A percentile compares a stretch with the other conserved stretches of the same genome.
Evolutionary conservation across 768 basidiomycete species (phyloP).

Genomic region (Leccinellum luteum): DNA sequence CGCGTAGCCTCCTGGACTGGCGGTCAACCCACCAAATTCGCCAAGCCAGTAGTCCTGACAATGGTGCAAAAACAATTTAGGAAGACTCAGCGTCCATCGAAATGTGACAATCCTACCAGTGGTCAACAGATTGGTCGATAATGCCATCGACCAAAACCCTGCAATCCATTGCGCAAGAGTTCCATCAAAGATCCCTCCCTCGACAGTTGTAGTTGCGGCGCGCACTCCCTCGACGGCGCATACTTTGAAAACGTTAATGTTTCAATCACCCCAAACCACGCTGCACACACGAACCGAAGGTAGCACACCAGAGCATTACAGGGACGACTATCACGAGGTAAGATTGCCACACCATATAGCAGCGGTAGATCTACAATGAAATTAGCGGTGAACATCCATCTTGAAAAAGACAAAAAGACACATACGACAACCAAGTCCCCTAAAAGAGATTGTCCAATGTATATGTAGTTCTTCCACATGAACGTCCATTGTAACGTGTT

Average conservation of each 20-base stretch:
- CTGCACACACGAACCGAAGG: slow-evolving; percentile 17
- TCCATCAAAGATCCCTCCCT: slow-evolving; percentile 25
- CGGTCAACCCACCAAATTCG: slow-evolving; percentile 32
- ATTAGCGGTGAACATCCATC: background rate
- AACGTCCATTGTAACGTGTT: slow-evolving; percentile 28
- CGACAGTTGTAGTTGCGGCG: slow-evolving; percentile 7
- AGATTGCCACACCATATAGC: slow-evolving; percentile 34
- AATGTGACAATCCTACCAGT: slow-evolving; percentile 23
- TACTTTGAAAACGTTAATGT: slow-evolving; percentile 4
- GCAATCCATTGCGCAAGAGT: slow-evolving; percentile 34
- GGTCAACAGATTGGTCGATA: slow-evolving; percentile 32
- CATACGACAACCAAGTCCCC: slow-evolving; percentile 32
- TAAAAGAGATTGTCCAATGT: slow-evolving; percentile 26
- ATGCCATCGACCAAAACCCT: slow-evolving; percentile 31
- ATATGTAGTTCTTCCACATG: slow-evolving; percentile 25
- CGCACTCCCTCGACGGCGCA: slow-evolving; percentile 21
- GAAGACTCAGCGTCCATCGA: background rate
- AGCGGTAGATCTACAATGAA: slow-evolving; percentile 22
- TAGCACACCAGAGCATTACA: slow-evolving; percentile 27
- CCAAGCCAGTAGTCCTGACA: slow-evolving; percentile 26
- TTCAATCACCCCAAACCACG: background rate
- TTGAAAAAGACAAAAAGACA: background rate
- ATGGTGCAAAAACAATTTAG: background rate
- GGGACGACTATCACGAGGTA: slow-evolving; percentile 27
- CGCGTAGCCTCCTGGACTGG: slow-evolving; percentile 14